phyloP scores from a whole-genome alignment of 2,329 filamentous ascomycete genomes.

The Aspergillus ibericus region DNA sequence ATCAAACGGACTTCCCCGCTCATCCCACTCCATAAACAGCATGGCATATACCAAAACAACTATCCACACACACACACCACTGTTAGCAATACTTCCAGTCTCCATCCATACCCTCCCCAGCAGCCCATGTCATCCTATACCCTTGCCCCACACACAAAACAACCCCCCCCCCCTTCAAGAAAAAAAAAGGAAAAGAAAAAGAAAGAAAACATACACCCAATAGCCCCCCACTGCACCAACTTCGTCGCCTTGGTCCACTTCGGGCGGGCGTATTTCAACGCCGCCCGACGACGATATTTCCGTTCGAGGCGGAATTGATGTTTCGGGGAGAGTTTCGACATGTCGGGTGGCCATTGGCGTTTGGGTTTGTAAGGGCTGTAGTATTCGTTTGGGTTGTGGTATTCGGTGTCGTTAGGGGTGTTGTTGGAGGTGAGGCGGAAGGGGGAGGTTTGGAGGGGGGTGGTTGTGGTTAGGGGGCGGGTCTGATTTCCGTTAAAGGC shows the following conservation, averaged over 20 bases:
- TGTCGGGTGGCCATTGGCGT: conserved; percentile 65
- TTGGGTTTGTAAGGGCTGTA: conserved; percentile 62
- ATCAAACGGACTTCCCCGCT: conserved; percentile 42
- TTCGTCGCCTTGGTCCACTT: conserved; percentile 59
- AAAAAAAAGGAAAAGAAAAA: neutral
- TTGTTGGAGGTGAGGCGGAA: neutral
- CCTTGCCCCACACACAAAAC: neutral
- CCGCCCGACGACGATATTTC: conserved; percentile 61
- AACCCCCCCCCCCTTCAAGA: neutral
- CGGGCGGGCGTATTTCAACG: conserved; percentile 61
- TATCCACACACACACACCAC: conserved; percentile 16
- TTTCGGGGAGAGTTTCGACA: conserved; percentile 61
- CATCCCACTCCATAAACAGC: conserved; percentile 48
- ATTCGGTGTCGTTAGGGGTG: neutral
- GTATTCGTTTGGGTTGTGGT: conserved; percentile 20
- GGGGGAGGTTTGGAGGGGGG: neutral
- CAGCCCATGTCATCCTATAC: neutral
- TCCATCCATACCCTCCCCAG: neutral
- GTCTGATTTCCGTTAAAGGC: too few species aligned
- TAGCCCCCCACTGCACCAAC: conserved; percentile 57
- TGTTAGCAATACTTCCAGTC: conserved; percentile 12
- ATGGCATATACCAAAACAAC: conserved; percentile 45
- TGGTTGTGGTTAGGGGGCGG: neutral
- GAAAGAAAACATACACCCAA: conserved; percentile 47
- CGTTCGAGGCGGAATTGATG: conserved; percentile 69